Percentiles rank a stretch among this genome's conserved stretches.
Evolutionary conservation across 2,329 filamentous ascomycete genomes (phyloP).

Genomic region (Penicillium frequentans): DNA sequence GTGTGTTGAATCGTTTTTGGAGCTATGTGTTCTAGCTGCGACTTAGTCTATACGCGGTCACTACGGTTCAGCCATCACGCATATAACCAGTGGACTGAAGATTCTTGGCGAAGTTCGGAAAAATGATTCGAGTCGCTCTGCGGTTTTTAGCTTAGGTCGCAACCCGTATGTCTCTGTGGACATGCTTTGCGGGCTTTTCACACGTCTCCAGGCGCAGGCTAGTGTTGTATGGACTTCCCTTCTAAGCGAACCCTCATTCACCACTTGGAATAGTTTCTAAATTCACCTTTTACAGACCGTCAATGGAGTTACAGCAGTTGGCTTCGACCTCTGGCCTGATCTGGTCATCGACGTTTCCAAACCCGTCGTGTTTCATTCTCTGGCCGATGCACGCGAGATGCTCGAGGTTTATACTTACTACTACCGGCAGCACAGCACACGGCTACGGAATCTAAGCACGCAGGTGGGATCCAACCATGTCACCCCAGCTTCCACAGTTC

Average conservation of each 20-base stretch:
- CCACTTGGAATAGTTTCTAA: neutral
- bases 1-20: neutral
- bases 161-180: constrained; percentile 12
- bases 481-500: neutral
- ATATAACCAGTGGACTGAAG: constrained; percentile 21
- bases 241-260: no score
- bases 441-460: neutral
- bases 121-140: neutral
- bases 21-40: neutral
- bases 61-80: constrained; percentile 20
- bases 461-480: neutral
- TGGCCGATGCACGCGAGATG: constrained; percentile 4
- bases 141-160: neutral
- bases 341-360: neutral
- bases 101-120: constrained; percentile 19
- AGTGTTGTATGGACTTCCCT: neutral
- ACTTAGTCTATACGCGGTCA: constrained; percentile 23
- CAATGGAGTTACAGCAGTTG: neutral
- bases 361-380: neutral
- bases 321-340: constrained; percentile 1
- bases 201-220: constrained; percentile 1
- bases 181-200: constrained; percentile 2
- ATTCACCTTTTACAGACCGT: neutral
- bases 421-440: neutral
- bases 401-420: constrained; percentile 6